Conservation (phyloP, 805 yeast species). For the Candida silvatica region DNA sequence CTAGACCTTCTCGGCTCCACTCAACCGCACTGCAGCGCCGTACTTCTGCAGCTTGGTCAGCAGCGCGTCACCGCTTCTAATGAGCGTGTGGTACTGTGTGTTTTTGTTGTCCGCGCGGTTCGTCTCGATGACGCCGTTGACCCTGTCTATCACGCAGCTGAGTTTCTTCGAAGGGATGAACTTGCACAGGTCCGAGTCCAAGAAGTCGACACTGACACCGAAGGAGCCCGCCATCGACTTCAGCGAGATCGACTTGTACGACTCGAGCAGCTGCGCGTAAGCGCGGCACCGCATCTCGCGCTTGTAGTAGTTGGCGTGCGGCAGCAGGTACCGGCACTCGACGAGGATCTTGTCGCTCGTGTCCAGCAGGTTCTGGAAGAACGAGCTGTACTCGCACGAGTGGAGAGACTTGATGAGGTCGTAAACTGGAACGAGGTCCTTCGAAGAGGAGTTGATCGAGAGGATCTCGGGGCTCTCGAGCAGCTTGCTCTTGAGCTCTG, state of each 20-base stretch:
- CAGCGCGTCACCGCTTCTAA: slow-evolving; percentile 87
- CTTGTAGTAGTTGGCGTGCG: slow-evolving; percentile 76
- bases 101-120: slow-evolving; percentile 95
- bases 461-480: slow-evolving; percentile 93
- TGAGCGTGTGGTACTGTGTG: slow-evolving; percentile 79
- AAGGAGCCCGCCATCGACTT: slow-evolving; percentile 92
- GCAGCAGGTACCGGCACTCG: slow-evolving; percentile 54
- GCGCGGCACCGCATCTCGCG: slow-evolving; percentile 94
- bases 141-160: slow-evolving; percentile 93
- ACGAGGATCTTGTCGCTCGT: slow-evolving; percentile 69
- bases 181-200: slow-evolving; percentile 80
- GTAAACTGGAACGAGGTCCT: slow-evolving; percentile 69
- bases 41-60: slow-evolving; percentile 93
- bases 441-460: slow-evolving; percentile 64
- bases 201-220: slow-evolving; percentile 79
- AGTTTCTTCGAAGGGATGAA: slow-evolving; percentile 90
- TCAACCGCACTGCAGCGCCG: slow-evolving; percentile 92
- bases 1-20: slow-evolving; percentile 74
- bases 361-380: slow-evolving; percentile 68
- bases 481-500: slow-evolving; percentile 72
- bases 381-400: slow-evolving; percentile 76
- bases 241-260: slow-evolving; percentile 83
- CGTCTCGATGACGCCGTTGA: slow-evolving; percentile 90
- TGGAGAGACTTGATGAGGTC: slow-evolving; percentile 80
- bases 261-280: slow-evolving; percentile 86